Conservation (phyloP, 75 land plant species). For the Pinus albicaulis region DNA sequence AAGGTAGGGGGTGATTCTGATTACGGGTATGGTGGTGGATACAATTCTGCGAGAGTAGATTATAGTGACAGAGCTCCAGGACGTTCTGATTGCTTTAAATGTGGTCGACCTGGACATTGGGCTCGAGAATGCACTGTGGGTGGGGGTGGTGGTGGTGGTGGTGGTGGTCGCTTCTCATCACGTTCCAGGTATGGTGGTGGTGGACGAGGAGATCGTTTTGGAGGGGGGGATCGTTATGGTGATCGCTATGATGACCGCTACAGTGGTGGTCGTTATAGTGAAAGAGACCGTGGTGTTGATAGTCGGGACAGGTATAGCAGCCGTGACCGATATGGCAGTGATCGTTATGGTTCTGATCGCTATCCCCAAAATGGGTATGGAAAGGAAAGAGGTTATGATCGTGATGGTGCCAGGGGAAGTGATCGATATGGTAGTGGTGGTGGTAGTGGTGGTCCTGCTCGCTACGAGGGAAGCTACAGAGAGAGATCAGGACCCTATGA, state of each 20-base stretch:
- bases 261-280: constrained; percentile 49
- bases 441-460: constrained; percentile 48
- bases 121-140: constrained; percentile 84
- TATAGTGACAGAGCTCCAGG: constrained; percentile 25
- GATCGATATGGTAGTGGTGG: constrained; percentile 55
- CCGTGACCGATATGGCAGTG: constrained; percentile 53
- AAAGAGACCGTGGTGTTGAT: constrained; percentile 34
- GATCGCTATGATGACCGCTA: constrained; percentile 54
- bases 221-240: constrained; percentile 35
- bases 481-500: constrained; percentile 65
- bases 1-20: constrained; percentile 53
- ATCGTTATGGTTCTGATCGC: constrained; percentile 46
- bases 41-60: constrained; percentile 27
- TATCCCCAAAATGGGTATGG: constrained; percentile 56
- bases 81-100: constrained; percentile 77
- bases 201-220: constrained; percentile 41
- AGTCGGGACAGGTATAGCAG: constrained; percentile 21
- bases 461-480: constrained; percentile 41
- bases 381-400: constrained; percentile 58
- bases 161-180: constrained; percentile 29
- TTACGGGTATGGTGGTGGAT: constrained; percentile 55
- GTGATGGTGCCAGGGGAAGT: constrained; percentile 35
- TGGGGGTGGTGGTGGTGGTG: constrained; percentile 65
- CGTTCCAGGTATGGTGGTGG: constrained; percentile 46
- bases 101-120: constrained; percentile 91